Base-by-base conservation (phyloP, 768 basidiomycete genomes). In the Lactifluus subvellereus region DNA sequence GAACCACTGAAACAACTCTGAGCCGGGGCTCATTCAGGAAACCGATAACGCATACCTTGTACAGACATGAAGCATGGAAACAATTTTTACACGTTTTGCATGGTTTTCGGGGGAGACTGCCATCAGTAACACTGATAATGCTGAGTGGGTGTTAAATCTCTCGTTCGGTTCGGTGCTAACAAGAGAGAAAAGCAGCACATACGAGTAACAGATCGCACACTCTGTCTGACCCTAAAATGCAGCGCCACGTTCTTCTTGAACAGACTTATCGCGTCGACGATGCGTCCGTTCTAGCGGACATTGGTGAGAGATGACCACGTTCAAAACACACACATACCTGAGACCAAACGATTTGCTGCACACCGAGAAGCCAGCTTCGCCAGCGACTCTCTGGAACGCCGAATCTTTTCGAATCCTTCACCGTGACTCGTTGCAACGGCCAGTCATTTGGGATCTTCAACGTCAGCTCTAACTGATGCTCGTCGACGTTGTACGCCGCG, bases 191-290 rank as follows among this genome's bases (percentile, higher is more conserved):
- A 20, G 35, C 6, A 16, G 10, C 18, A 20, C 37, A 38, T 69
- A 94, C 88, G 91, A 92, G 73, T 95, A 96, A 70, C 94, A 96
- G 63, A 99, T 98, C 1, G 96, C 92, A 73, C 97, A 99, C 69
- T 96, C 94, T 2, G 91, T 90, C 72, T 94, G 89, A 6, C 96
- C 96, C 66, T 96, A 70, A 98, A 99, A 72, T 98, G 93, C 20
- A 91, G 80, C 0, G 85, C 80, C 49, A 95, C 94, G 71, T 98
- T 98, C 75, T 89, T 92, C 76, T 94, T 95, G 82, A 98, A 98
- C 62, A 96, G 76, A 6, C 82, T 81, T 20, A 98, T 73, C 0
- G 91, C 94, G 71, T 98, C 97, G 10, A 91, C 79, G 33, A 99
- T 87, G 54, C 87, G 83, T 6, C 95, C 94, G 68, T 94, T 94